Base-by-base conservation (phyloP, 768 basidiomycete genomes). In the Tricholoma matsutake region DNA sequence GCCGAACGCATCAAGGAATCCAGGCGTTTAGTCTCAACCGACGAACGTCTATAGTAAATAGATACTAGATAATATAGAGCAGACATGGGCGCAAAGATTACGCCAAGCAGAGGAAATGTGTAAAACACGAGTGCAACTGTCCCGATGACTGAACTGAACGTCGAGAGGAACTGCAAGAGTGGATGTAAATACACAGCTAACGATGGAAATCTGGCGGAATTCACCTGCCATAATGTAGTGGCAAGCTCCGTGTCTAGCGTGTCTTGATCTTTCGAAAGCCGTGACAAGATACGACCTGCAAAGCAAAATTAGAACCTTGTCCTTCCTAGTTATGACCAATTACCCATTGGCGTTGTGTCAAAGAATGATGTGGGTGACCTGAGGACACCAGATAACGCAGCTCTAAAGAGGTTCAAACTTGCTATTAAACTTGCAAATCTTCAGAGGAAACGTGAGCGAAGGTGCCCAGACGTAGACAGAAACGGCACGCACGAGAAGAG, bases 281-380 rank as follows among this genome's bases (percentile, higher is more conserved):
- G 75, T 2, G 84, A 84, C 37, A 83, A 71, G 39, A 87, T 82
- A 39, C 86, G 74, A 1, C 86, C 86, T 86, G 54, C 14, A 18
- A 61, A 61, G 16, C 10, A n/a, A 45, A 9, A 39, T 61, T n/a
- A 58, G 18, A 20, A 25, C 13, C n/a, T 8, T 61, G 45, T 11
- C 34, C 39, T 52, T 20, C 54, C 56, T 2, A 47, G 2, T 20
- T 0, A 18, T 28, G 18, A 59, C 28, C 13, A 62, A 73, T 34
- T 65, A 85, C 86, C 86, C 68, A 86, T 80, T 1, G 86, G 86
- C 0, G 88, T 90, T 0, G 87, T 86, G 67, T 92, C 89, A 67
- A 89, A 90, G 75, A 89, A 91, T 3, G 85, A 81, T 0, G 79
- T 69, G 0, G 87, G 85, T 8, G 87, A 87, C 4, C 80, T 73